Percentiles rank a stretch among this genome's conserved stretches.
Conservation (phyloP, 2,329 filamentous ascomycete species). For the Apiospora marii region DNA sequence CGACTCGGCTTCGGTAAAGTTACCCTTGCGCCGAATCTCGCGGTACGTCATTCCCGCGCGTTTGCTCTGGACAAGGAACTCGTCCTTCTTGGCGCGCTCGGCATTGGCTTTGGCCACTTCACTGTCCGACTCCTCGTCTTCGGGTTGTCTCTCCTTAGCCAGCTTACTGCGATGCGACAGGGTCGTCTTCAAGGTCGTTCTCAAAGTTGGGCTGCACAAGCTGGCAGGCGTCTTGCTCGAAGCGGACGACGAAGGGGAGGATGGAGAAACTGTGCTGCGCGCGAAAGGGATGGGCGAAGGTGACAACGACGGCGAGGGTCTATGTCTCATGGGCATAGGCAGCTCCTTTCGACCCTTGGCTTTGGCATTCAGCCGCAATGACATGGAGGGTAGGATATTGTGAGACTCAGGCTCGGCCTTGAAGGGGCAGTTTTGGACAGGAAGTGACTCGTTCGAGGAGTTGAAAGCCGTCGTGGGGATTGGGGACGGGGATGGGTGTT, state of each 20-base stretch:
- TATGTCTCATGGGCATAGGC: constrained; percentile 3
- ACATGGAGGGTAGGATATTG: background rate
- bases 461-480: background rate
- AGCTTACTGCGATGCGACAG: constrained; percentile 27
- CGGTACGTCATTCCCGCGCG: constrained; percentile 67
- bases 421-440: background rate
- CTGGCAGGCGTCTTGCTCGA: background rate
- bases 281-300: background rate
- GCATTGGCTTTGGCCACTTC: constrained; percentile 11
- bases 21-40: constrained; percentile 64
- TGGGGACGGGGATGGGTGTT: constrained; percentile 6
- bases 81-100: constrained; percentile 49
- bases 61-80: constrained; percentile 63
- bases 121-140: constrained; percentile 21
- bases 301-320: background rate
- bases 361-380: constrained; percentile 9
- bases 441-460: background rate
- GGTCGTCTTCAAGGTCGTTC: constrained; percentile 1
- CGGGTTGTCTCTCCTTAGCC: constrained; percentile 25
- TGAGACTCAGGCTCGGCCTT: background rate
- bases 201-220: background rate
- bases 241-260: constrained; percentile 6
- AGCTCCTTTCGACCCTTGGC: constrained; percentile 12
- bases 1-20: constrained; percentile 71
- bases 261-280: background rate